Conservation (phyloP, 2,329 filamentous ascomycete species). For the Chaetoscypha palmicola region DNA sequence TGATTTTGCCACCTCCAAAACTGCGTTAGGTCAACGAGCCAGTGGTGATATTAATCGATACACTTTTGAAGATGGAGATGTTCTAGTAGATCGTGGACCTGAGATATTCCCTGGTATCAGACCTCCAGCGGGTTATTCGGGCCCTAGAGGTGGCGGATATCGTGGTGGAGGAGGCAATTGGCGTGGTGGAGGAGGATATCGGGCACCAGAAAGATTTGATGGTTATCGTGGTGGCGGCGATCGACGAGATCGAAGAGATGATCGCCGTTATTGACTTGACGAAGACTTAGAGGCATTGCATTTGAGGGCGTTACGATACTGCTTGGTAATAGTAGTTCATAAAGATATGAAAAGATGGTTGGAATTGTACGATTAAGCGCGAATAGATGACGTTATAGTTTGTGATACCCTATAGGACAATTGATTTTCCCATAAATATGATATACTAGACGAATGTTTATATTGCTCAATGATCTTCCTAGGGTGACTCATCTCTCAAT, state of each 20-base stretch:
- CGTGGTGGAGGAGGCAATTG: conserved; percentile 1
- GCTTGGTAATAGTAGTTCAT: too few relatives aligned
- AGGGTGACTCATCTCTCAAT: too few relatives aligned
- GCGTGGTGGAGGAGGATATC: not conserved
- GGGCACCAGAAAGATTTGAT: conserved; percentile 3
- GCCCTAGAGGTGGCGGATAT: conserved; percentile 19
- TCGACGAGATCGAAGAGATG: conserved; percentile 16
- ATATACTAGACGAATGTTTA: too few relatives aligned
- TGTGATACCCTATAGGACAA: too few relatives aligned
- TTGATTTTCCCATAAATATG: too few relatives aligned
- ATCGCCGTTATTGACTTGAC: conserved; percentile 18
- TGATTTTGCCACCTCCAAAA: conserved; percentile 36
- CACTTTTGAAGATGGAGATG: conserved; percentile 61
- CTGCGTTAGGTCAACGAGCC: conserved; percentile 32
- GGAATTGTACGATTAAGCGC: too few relatives aligned
- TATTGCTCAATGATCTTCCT: too few relatives aligned
- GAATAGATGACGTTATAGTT: too few relatives aligned
- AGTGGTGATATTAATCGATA: conserved; percentile 51
- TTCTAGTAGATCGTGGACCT: conserved; percentile 64
- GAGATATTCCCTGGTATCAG: conserved; percentile 62
- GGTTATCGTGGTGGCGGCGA: conserved; percentile 7
- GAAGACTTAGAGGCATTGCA: too few relatives aligned
- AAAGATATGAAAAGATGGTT: too few relatives aligned
- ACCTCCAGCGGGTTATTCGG: conserved; percentile 40
- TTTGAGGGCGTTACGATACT: too few relatives aligned